Evolutionary conservation across 345 rosid genomes (phyloP), one percentile per base, ranked within the genome.

Genomic region (Rhodomyrtus tomentosa): DNA sequence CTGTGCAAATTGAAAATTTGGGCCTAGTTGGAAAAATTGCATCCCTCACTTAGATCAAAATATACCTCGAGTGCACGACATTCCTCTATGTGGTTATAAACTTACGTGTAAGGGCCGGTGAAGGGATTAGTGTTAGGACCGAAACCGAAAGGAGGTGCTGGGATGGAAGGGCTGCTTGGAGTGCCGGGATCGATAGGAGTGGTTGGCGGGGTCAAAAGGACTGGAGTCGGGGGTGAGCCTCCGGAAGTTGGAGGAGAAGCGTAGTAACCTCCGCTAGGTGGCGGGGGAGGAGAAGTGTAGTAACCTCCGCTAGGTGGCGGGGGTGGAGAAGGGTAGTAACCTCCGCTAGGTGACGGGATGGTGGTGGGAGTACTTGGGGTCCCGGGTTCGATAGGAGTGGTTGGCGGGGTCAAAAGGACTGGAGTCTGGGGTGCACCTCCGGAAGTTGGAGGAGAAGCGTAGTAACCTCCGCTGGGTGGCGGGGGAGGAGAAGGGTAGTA

Each of bases 81-180:
- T 22, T 49, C 6, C 82, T 81, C 82, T 9, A 36, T 5, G 58
- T 62, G 24, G 9, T 62, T 20, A 73, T 62, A 20, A 10, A 89
- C 97, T 90, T 91, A 96, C 99, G 87, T 92, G 98, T 96, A 96
- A 45, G 98, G 89, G 83, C 96, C 93, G n/a, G 91, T 83, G 85
- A 86, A 27, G 55, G 97, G 92, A 80, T 87, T 88, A 24, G 24
- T 45, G 81, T 76, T 42, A 24, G 83, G 83, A 86, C 90, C 93
- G 53, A 92, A 95, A 55, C 82, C 42, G 81, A 59, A 91, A 32
- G 95, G 95, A 80, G 93, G 94, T 3, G 92, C 79, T 36, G 93
- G 90, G 86, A 81, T 25, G 74, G 53, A 50, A 25, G 74, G 74
- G 74, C 36, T 29, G 74, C 42, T 7, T 22, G 74, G 83, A 55